phyloP scores from a whole-genome alignment of 2,329 filamentous ascomycete genomes.

The Allantophomopsis cytisporea region DNA sequence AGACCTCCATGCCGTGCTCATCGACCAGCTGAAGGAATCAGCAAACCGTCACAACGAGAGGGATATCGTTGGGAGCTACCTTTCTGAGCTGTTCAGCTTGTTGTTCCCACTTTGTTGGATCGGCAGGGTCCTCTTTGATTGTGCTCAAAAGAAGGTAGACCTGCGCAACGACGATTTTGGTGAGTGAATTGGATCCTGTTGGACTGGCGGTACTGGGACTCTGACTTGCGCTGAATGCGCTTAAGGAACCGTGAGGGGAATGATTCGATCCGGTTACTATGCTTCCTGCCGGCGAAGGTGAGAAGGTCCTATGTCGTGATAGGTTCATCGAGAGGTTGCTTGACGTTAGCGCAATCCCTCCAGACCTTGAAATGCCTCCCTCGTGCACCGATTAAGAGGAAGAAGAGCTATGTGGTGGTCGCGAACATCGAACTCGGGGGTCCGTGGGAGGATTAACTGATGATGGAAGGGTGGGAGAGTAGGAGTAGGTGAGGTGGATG shows the following conservation, averaged over 20 bases:
- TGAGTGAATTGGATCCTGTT: slow-evolving; percentile 48
- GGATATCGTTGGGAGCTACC: slow-evolving; percentile 33
- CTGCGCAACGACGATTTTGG: slow-evolving; percentile 91
- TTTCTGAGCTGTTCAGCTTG: slow-evolving; percentile 87
- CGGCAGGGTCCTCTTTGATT: slow-evolving; percentile 79
- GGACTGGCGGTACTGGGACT: slow-evolving; percentile 21
- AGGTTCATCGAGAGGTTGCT: slow-evolving; percentile 19
- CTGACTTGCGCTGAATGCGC: slow-evolving; percentile 25
- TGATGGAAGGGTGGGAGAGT: too few species aligned
- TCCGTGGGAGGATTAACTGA: too few species aligned
- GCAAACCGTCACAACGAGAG: slow-evolving; percentile 1
- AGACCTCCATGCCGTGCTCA: slow-evolving; percentile 99
- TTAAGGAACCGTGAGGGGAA: slow-evolving; percentile 27
- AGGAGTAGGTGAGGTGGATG: too few species aligned
- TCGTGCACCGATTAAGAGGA: neutral
- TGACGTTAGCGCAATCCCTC: neutral
- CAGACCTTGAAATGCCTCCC: neutral
- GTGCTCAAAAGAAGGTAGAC: slow-evolving; percentile 88
- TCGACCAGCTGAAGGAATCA: slow-evolving; percentile 61
- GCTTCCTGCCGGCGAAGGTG: slow-evolving; percentile 21
- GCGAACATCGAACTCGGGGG: neutral
- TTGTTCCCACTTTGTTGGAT: slow-evolving; percentile 79
- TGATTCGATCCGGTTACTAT: slow-evolving; percentile 20
- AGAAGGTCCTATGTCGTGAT: slow-evolving; percentile 20
- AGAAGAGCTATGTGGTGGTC: neutral